Evolutionary conservation across 371 early-diverging fungal species (phyloP).

Genomic region (Choanephora cucurbitarum): DNA sequence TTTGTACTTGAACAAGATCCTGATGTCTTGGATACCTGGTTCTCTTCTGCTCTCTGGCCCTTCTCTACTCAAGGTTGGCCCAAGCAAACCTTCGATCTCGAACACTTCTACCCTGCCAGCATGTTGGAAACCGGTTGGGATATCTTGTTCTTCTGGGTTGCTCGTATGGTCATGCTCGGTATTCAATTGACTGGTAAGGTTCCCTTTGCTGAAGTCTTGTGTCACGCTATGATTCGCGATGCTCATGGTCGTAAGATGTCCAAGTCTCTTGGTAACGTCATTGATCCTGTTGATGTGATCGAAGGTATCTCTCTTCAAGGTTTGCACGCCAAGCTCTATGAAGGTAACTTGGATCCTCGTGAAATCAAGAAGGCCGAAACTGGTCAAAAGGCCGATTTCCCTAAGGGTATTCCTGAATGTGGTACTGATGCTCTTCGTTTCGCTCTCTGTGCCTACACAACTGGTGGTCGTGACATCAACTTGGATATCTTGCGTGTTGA

Average conservation of each 20-base stretch:
- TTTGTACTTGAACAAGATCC: constrained; percentile 81
- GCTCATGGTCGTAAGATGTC: constrained; percentile 99
- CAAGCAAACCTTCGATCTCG: constrained; percentile 80
- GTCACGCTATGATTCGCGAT: constrained; percentile 99
- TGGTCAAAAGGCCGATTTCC: constrained; percentile 93
- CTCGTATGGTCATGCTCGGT: constrained; percentile 99
- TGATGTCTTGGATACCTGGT: constrained; percentile 99
- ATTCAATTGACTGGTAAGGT: constrained; percentile 92
- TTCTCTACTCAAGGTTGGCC: constrained; percentile 99
- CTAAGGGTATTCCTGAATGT: constrained; percentile 98
- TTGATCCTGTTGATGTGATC: constrained; percentile 99
- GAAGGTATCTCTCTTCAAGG: constrained; percentile 86
- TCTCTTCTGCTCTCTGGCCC: constrained; percentile 99
- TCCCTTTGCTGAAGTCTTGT: constrained; percentile 95
- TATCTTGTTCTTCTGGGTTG: constrained; percentile 99
- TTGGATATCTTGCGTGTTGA: constrained; percentile 96
- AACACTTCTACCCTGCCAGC: constrained; percentile 91
- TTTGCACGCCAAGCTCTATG: constrained; percentile 77
- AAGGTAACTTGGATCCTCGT: constrained; percentile 92
- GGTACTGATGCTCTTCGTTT: constrained; percentile 99
- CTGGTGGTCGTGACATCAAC: constrained; percentile 94
- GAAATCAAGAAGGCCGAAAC: constrained; percentile 90
- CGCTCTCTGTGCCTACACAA: constrained; percentile 92
- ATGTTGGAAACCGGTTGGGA: constrained; percentile 99
- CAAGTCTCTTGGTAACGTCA: constrained; percentile 98